Evolutionary conservation across 2,329 filamentous ascomycete species (phyloP), one percentile per base, ranked within the genome.

Genomic region (Metarhizium album): DNA sequence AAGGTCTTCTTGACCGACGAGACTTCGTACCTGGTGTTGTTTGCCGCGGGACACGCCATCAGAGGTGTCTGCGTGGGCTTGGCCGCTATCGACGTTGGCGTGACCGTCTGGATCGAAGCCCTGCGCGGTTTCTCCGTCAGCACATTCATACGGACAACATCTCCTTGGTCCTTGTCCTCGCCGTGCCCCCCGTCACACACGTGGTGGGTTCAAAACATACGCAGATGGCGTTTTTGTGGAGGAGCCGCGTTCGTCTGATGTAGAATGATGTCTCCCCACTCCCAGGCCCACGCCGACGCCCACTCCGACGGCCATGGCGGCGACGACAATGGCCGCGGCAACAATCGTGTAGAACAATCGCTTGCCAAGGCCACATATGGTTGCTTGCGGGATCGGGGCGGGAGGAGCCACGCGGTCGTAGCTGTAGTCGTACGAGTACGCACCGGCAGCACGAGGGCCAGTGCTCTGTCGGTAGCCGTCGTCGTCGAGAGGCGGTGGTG

Each of bases 1-100:
- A 76, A 76, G 8, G 52, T 59, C 53, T 67, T 70, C 7, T 65
- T 57, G 3, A 69, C 70, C 8, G 65, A 64, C 1, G 70, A 66
- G 1, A 72, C 70, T 23, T 60, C 48, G 55, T 71, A 75, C n/a
- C 64, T 57, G 1, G 72, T 74, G 49, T 70, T 68, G 57, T 74
- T 74, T 14, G 67, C 64, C 1, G 62, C 63, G 0, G 73, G 72
- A 48, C 73, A 75, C 45, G 66, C 63, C 2, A 64, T 59, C 27
- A 62, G 59, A 4, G 61, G 58, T 1, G 60, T 52, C 29, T 53
- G 33, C 9, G 54, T 23, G 9, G 57, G 52, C 22, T 54, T 46
- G 16, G 53, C 53, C 14, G 51, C 24, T 38, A 52, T 51, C 4
- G 52, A 42, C 14, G 43, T 27, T 24, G 45, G 45, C 23, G n/a